Percentiles rank a stretch among this genome's conserved stretches.
Conservation (phyloP, 2,329 filamentous ascomycete species). For the Diaporthe batatas region DNA sequence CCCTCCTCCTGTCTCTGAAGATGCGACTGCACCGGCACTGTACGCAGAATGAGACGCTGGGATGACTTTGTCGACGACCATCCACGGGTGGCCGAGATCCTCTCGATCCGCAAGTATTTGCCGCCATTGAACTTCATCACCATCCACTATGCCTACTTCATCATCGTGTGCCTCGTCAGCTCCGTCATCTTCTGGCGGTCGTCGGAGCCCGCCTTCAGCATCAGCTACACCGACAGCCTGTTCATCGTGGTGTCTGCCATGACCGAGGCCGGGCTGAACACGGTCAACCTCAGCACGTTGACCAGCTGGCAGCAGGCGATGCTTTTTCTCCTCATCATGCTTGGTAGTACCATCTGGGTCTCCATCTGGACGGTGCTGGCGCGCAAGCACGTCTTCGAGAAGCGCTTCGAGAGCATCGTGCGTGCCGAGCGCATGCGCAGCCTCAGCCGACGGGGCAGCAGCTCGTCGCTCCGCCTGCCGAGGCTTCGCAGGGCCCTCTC, state of each 20-base stretch:
- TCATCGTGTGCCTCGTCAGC: slow-evolving; percentile 65
- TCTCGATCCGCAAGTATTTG: slow-evolving; percentile 40
- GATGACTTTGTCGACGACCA: slow-evolving; percentile 39
- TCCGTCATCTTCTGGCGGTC: slow-evolving; percentile 73
- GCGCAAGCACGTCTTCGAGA: slow-evolving; percentile 72
- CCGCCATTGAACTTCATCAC: slow-evolving; percentile 72
- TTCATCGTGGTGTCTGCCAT: slow-evolving; percentile 77
- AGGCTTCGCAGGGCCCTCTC: slow-evolving; percentile 16
- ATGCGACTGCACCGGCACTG: neutral
- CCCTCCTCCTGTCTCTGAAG: neutral
- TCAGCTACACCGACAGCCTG: slow-evolving; percentile 74
- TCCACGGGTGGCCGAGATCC: slow-evolving; percentile 23
- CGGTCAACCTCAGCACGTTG: slow-evolving; percentile 72
- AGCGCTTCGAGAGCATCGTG: slow-evolving; percentile 68
- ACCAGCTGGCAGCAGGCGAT: slow-evolving; percentile 78
- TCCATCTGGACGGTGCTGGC: slow-evolving; percentile 74
- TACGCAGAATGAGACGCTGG: slow-evolving; percentile 31
- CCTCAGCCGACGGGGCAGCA: slow-evolving; percentile 44
- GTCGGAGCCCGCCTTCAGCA: slow-evolving; percentile 62
- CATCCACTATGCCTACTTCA: slow-evolving; percentile 77
- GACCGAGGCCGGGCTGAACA: slow-evolving; percentile 77
- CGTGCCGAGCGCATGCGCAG: slow-evolving; percentile 50
- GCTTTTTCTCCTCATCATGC: slow-evolving; percentile 73
- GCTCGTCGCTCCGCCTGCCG: neutral
- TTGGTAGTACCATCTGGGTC: slow-evolving; percentile 77